Conservation (phyloP, 768 basidiomycete species). For the Kwoniella dejecticola region DNA sequence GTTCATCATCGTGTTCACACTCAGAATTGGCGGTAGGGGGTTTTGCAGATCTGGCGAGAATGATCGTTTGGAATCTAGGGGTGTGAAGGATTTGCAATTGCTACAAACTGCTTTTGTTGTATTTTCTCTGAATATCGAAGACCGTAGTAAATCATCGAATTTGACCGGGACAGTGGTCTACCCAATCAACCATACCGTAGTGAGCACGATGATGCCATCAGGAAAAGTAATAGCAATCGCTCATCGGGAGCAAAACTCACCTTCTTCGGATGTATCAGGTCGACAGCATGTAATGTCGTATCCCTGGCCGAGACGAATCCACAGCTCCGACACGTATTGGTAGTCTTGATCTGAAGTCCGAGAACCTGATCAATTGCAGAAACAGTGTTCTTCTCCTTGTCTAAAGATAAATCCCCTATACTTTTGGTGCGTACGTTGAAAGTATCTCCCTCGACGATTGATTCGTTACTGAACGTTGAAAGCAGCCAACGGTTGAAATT, state of each 20-base stretch:
- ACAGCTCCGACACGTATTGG: slow-evolving; percentile 75
- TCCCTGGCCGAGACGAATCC: slow-evolving; percentile 72
- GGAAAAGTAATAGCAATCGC: no score
- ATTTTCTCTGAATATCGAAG: slow-evolving; percentile 77
- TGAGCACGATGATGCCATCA: slow-evolving; percentile 7
- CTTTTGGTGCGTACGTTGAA: slow-evolving; percentile 24
- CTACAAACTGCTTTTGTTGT: slow-evolving; percentile 85
- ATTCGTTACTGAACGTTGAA: slow-evolving; percentile 69
- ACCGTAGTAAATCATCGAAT: slow-evolving; percentile 70
- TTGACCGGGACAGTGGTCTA: slow-evolving; percentile 31
- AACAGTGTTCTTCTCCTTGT: slow-evolving; percentile 28
- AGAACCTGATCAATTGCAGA: slow-evolving; percentile 84
- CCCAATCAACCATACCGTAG: background rate
- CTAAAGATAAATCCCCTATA: slow-evolving; percentile 40
- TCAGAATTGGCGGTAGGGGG: slow-evolving; percentile 76
- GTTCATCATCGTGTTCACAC: slow-evolving; percentile 79
- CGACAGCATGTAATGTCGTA: slow-evolving; percentile 77
- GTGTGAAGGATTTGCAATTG: slow-evolving; percentile 74
- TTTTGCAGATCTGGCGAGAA: slow-evolving; percentile 58
- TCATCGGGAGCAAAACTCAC: slow-evolving; percentile 57
- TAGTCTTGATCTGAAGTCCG: slow-evolving; percentile 74
- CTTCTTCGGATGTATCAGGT: slow-evolving; percentile 82
- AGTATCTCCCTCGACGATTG: slow-evolving; percentile 36
- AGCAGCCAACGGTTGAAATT: slow-evolving; percentile 91
- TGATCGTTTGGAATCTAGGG: slow-evolving; percentile 72